Conservation (phyloP, 257 asterid genomes). For the Ilex asprella region DNA sequence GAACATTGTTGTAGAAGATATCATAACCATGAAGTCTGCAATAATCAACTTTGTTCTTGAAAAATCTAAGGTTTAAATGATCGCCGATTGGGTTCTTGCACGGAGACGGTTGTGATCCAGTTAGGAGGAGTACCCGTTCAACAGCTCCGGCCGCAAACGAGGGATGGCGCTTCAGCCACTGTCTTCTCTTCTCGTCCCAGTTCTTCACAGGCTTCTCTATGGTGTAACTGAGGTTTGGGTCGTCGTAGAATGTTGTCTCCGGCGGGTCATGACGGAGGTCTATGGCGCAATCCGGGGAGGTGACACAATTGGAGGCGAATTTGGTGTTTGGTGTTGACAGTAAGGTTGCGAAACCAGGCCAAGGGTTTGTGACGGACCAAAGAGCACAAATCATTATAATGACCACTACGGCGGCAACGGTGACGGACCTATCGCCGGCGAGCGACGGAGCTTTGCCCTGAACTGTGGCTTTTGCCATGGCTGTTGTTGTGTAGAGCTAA, state of each 20-base stretch:
- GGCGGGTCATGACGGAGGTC: conserved; percentile 25
- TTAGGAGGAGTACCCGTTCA: conserved; percentile 46
- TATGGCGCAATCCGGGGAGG: not conserved
- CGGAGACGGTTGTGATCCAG: conserved; percentile 67
- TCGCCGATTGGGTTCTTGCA: conserved; percentile 63
- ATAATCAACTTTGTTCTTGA: conserved; percentile 77
- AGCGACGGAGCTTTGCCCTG: conserved; percentile 23
- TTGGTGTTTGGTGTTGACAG: conserved; percentile 11
- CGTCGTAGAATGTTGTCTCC: conserved; percentile 60
- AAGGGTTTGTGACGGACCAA: conserved; percentile 33
- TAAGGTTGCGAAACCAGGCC: conserved; percentile 28
- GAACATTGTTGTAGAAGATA: conserved; percentile 51
- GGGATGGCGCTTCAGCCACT: conserved; percentile 53
- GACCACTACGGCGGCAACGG: conserved; percentile 17
- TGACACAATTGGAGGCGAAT: not conserved
- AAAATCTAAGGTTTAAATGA: conserved; percentile 43
- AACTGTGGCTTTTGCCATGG: conserved; percentile 27
- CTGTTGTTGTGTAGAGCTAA: not conserved
- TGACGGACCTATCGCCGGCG: conserved; percentile 18
- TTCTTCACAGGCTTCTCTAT: conserved; percentile 40
- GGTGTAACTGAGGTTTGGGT: conserved; percentile 43
- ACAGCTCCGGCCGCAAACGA: conserved; percentile 12
- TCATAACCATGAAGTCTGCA: conserved; percentile 57
- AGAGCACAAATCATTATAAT: conserved; percentile 29
- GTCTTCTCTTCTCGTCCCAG: conserved; percentile 60